Conservation (phyloP, 129 eudicot species). For the Erigeron canadensis region DNA sequence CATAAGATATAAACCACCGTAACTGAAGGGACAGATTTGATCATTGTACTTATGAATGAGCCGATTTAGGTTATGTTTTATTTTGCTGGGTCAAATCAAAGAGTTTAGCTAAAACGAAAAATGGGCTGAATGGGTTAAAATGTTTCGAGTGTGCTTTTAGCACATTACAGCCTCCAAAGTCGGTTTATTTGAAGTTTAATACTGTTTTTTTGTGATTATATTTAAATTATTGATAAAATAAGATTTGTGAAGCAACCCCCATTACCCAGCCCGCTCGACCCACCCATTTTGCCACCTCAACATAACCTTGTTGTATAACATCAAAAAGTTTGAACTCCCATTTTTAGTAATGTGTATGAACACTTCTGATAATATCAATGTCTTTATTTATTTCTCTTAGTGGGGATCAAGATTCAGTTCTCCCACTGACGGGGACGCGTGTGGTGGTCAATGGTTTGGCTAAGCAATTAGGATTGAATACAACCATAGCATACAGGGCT, state of each 20-base stretch:
- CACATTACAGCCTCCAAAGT: too few species aligned
- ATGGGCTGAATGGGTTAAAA: too few species aligned
- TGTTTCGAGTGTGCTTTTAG: too few species aligned
- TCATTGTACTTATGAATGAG: too few species aligned
- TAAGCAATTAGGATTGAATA: slow-evolving; percentile 47
- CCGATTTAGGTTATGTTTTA: too few species aligned
- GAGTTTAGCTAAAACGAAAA: too few species aligned
- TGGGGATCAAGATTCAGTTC: slow-evolving; percentile 91
- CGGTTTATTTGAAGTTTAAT: too few species aligned
- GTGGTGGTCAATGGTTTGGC: slow-evolving; percentile 48
- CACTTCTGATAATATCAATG: neutral
- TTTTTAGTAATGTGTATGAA: neutral
- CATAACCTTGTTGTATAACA: neutral
- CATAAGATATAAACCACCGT: neutral
- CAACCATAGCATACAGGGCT: slow-evolving; percentile 59
- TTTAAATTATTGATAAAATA: neutral
- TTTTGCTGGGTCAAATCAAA: too few species aligned
- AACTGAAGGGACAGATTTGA: neutral
- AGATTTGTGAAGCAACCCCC: neutral
- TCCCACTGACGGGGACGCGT: slow-evolving; percentile 76
- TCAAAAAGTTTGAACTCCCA: neutral
- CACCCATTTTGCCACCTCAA: neutral
- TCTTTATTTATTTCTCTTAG: slow-evolving; percentile 29
- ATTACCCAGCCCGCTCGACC: neutral
- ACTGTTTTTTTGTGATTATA: too few species aligned